Percentiles rank a stretch among this genome's conserved stretches.
phyloP scores from a whole-genome alignment of 139 green algal genomes.

The Micractinium conductrix region DNA sequence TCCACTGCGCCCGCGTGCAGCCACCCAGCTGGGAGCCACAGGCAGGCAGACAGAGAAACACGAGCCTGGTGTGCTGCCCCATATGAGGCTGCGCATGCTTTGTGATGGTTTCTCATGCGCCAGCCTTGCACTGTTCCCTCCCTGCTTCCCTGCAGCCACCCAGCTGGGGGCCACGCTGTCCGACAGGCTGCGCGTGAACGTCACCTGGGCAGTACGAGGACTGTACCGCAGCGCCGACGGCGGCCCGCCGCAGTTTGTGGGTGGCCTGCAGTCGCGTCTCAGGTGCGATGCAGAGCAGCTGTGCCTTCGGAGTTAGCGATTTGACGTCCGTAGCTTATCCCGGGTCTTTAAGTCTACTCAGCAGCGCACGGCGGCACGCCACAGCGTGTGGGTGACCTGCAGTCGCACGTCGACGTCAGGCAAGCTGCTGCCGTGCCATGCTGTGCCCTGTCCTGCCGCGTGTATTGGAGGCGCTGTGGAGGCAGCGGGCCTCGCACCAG shows the following conservation, averaged over 20 bases:
- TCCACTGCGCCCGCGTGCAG: too few relatives aligned
- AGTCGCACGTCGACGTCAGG: neutral
- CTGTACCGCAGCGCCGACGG: neutral
- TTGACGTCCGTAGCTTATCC: too few relatives aligned
- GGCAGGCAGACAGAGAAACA: neutral
- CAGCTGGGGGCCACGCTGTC: slow-evolving; percentile 50
- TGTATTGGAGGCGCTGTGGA: neutral
- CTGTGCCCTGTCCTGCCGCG: neutral
- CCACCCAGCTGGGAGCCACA: neutral
- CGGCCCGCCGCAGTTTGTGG: slow-evolving; percentile 4
- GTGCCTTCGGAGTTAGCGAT: neutral
- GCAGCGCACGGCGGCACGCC: too few relatives aligned
- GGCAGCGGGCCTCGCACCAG: too few relatives aligned
- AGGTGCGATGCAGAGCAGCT: neutral
- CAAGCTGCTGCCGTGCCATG: neutral
- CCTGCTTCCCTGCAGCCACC: slow-evolving; percentile 1
- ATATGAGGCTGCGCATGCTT: neutral
- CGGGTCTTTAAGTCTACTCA: too few relatives aligned
- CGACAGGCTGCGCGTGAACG: slow-evolving; percentile 68
- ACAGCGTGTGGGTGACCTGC: neutral
- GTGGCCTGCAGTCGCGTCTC: slow-evolving; percentile 19
- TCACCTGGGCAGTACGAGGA: slow-evolving; percentile 45
- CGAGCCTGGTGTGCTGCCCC: neutral
- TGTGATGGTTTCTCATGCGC: neutral
- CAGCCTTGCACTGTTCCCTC: neutral